Evolutionary conservation across 2,329 filamentous ascomycete species (phyloP).

Genomic region (Aspergillus ruber): DNA sequence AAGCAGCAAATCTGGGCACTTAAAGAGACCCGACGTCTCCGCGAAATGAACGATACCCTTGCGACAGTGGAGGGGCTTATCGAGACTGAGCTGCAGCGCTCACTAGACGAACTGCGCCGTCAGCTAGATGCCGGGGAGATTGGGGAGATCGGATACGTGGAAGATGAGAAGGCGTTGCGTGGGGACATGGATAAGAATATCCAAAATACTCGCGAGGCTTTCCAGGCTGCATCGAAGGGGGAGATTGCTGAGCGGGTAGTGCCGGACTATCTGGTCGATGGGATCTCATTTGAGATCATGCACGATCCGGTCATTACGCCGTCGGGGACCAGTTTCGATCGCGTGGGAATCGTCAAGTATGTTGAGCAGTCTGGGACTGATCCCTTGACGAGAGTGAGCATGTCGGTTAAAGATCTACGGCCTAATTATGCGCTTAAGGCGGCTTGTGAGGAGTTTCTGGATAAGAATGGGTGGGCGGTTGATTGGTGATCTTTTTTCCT

Average conservation of each 20-base stretch:
- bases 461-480: conserved; percentile 84
- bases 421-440: conserved; percentile 76
- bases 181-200: conserved; percentile 44
- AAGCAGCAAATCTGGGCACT: conserved; percentile 84
- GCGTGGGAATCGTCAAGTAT: conserved; percentile 78
- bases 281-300: conserved; percentile 47
- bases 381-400: conserved; percentile 72
- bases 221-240: conserved; percentile 35
- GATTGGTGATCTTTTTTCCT: conserved; percentile 61
- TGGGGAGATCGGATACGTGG: conserved; percentile 61
- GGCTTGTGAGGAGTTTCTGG: conserved; percentile 78
- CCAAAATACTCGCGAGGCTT: conserved; percentile 39
- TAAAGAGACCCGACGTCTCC: conserved; percentile 50
- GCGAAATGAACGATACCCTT: conserved; percentile 40
- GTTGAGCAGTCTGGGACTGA: conserved; percentile 69
- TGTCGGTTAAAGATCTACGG: conserved; percentile 63
- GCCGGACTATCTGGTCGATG: conserved; percentile 44
- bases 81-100: conserved; percentile 32
- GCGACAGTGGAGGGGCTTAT: conserved; percentile 36
- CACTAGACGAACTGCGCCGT: conserved; percentile 30
- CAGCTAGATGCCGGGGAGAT: conserved; percentile 35
- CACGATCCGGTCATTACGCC: conserved; percentile 52
- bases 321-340: conserved; percentile 85
- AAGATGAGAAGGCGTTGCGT: conserved; percentile 55
- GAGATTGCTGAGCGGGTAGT: conserved; percentile 41